Conservation (phyloP, 768 basidiomycete genomes). For the Termitomyces sp. region DNA sequence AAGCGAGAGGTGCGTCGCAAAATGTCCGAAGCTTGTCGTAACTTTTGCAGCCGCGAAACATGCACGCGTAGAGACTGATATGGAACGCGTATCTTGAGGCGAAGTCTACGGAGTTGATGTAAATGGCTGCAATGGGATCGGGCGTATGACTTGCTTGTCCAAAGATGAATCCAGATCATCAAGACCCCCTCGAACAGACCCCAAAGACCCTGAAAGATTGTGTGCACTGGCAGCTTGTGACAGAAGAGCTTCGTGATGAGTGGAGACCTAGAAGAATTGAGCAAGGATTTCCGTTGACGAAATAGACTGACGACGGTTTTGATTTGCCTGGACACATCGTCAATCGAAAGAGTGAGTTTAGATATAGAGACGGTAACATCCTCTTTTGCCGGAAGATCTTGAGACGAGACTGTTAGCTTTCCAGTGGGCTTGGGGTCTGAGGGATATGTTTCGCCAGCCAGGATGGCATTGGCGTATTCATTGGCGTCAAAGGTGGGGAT, state of each 20-base stretch:
- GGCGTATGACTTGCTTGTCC: conserved; percentile 52
- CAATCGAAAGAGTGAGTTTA: conserved; percentile 82
- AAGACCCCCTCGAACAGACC: conserved; percentile 62
- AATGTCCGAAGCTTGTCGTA: conserved; percentile 82
- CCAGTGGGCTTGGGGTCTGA: conserved; percentile 26
- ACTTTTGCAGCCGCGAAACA: conserved; percentile 67
- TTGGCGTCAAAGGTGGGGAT: conserved; percentile 75
- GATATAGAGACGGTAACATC: conserved; percentile 89
- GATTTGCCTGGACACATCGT: conserved; percentile 90
- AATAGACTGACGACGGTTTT: conserved; percentile 62
- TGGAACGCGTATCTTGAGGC: conserved; percentile 80
- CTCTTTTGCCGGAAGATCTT: conserved; percentile 63
- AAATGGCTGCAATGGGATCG: conserved; percentile 17
- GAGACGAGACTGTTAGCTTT: conserved; percentile 26
- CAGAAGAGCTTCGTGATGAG: conserved; percentile 79
- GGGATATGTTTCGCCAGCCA: conserved; percentile 78
- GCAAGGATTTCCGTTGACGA: background rate
- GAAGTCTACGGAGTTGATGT: conserved; percentile 46
- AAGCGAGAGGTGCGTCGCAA: conserved; percentile 83
- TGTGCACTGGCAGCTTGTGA: conserved; percentile 74
- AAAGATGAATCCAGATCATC: conserved; percentile 70
- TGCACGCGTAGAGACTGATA: conserved; percentile 69
- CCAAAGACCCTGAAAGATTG: conserved; percentile 65
- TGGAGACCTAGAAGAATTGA: conserved; percentile 53
- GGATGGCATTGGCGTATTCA: conserved; percentile 86